Conservation (phyloP, 768 basidiomycete species). For the Tylopilus felleus region DNA sequence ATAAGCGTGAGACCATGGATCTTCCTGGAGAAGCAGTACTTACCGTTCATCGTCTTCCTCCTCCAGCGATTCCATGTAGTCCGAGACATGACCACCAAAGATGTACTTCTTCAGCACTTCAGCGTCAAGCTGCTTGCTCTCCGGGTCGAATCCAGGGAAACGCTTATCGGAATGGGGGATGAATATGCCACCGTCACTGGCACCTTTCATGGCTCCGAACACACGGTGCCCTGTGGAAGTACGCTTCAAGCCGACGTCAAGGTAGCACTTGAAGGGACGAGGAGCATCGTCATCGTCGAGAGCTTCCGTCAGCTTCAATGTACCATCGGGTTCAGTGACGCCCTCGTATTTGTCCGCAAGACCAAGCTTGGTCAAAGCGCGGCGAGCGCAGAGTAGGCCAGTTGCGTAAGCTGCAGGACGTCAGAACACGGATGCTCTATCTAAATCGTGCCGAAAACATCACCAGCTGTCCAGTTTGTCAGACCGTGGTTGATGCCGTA, state of each 20-base stretch:
- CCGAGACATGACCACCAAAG: conserved; percentile 93
- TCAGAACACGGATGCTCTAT: not conserved
- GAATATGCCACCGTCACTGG: conserved; percentile 95
- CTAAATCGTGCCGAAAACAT: conserved; percentile 12
- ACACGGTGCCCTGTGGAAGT: conserved; percentile 97
- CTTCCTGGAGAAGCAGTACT: conserved; percentile 19
- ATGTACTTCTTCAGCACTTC: conserved; percentile 98
- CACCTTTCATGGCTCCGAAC: conserved; percentile 98
- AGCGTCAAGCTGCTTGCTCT: conserved; percentile 88
- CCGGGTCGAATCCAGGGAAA: conserved; percentile 96
- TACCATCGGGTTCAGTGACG: conserved; percentile 87
- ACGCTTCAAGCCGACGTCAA: conserved; percentile 96
- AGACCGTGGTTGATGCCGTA: conserved; percentile 98
- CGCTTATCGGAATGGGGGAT: conserved; percentile 98
- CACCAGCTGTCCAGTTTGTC: conserved; percentile 98
- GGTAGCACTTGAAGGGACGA: conserved; percentile 98
- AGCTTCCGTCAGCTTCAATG: conserved; percentile 74
- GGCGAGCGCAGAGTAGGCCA: conserved; percentile 91
- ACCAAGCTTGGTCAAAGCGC: conserved; percentile 91
- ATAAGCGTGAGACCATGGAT: conserved; percentile 4
- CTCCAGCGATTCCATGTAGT: conserved; percentile 99
- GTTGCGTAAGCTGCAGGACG: conserved; percentile 81
- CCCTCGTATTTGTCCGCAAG: conserved; percentile 98
- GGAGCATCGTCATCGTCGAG: conserved; percentile 91
- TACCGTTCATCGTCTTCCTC: conserved; percentile 99